phyloP scores from a whole-genome alignment of 306 rosid genomes.

The Quercus mongolica region DNA sequence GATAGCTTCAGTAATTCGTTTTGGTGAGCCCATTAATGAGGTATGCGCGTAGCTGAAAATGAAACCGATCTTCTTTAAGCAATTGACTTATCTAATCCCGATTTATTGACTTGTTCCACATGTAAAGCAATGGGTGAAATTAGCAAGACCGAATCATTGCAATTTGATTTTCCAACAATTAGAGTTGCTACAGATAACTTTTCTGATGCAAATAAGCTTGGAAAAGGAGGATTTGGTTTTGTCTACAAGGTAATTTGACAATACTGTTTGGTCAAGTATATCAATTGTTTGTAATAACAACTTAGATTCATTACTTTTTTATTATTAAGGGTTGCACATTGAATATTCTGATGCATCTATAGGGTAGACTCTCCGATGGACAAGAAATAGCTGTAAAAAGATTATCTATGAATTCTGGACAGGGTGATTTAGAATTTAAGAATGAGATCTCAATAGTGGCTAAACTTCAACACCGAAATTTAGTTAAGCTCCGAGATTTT shows the following conservation, averaged over 20 bases:
- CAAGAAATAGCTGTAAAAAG: constrained; percentile 41
- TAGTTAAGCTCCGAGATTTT: constrained; percentile 26
- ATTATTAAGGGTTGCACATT: no score
- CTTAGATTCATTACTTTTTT: no score
- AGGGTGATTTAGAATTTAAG: constrained; percentile 35
- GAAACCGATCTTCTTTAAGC: no score
- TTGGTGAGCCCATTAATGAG: no score
- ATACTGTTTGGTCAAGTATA: no score
- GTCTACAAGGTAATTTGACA: constrained; percentile 34
- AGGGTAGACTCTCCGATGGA: constrained; percentile 34
- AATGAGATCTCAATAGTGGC: constrained; percentile 42
- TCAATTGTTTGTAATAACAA: no score
- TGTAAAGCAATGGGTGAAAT: not conserved
- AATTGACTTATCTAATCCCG: no score
- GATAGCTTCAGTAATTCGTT: no score
- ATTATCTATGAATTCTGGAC: constrained; percentile 23
- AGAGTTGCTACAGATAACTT: constrained; percentile 24
- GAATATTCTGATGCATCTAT: not conserved
- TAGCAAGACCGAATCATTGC: constrained; percentile 8
- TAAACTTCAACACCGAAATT: constrained; percentile 43
- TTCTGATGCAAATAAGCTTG: constrained; percentile 31
- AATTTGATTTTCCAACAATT: constrained; percentile 23
- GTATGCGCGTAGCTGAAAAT: no score
- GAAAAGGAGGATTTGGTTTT: constrained; percentile 42
- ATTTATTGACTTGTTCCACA: no score